These are phyloP conservation scores for Penicillium roqueforti DNA, from an alignment of 495 filamentous ascomycete species.

Conservation along the genomic window DNA sequence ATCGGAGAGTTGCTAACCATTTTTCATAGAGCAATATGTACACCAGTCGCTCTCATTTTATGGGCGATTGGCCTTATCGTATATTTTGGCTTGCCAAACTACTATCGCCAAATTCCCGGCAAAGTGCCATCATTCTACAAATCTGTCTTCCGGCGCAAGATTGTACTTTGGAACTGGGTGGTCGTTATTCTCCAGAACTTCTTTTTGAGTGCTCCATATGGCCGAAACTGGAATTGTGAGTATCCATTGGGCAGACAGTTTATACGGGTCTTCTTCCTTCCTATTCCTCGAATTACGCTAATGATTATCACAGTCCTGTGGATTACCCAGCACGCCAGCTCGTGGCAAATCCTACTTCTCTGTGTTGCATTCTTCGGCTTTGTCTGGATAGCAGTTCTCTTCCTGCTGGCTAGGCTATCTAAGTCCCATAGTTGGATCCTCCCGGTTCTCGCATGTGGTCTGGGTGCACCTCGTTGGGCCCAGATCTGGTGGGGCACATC, in stretches of 20 bases:
- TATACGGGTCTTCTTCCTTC: background rate
- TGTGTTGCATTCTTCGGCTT: slow-evolving; percentile 44
- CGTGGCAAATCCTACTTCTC: slow-evolving; percentile 44
- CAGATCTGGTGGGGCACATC: slow-evolving; percentile 53
- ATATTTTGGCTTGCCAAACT: slow-evolving; percentile 46
- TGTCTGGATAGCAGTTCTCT: slow-evolving; percentile 40
- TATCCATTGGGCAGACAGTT: background rate
- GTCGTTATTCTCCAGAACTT: slow-evolving; percentile 48
- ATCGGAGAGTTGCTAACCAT: slow-evolving; percentile 12
- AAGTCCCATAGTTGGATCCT: slow-evolving; percentile 49
- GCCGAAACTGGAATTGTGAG: slow-evolving; percentile 49
- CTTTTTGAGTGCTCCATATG: slow-evolving; percentile 48
- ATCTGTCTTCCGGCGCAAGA: slow-evolving; percentile 46
- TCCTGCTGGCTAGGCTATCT: slow-evolving; percentile 39
- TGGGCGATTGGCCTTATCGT: slow-evolving; percentile 42
- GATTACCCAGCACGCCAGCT: slow-evolving; percentile 42
- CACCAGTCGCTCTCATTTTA: slow-evolving; percentile 40
- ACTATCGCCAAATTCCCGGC: slow-evolving; percentile 59
- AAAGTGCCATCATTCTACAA: slow-evolving; percentile 57
- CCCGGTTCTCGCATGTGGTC: slow-evolving; percentile 47
- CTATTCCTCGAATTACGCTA: background rate
- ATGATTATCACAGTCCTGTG: slow-evolving; percentile 35
- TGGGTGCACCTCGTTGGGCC: slow-evolving; percentile 48
- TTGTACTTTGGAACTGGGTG: slow-evolving; percentile 48
- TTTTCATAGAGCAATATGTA: slow-evolving; percentile 34